Percentiles rank a stretch among this genome's conserved stretches.
Conservation (phyloP, 139 green algal genomes). For the Zygnema circumcarinatum region DNA sequence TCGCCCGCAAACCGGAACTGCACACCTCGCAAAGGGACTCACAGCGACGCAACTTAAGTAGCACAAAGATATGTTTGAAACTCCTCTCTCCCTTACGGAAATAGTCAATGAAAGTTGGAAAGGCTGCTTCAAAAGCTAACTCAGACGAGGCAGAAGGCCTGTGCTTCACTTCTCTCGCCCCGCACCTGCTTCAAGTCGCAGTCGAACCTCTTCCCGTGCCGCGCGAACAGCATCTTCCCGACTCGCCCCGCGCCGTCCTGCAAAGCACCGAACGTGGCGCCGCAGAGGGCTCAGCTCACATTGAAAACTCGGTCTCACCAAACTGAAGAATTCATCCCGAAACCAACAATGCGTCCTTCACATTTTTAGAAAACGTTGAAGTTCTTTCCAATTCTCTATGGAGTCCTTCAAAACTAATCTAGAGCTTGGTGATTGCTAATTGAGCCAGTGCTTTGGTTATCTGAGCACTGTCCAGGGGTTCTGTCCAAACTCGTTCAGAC, state of each 20-base stretch:
- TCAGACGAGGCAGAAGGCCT: too few relatives aligned
- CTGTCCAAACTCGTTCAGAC: too few relatives aligned
- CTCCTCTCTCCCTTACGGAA: too few relatives aligned
- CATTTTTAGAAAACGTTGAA: neutral
- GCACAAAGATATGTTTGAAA: neutral
- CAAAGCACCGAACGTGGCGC: neutral
- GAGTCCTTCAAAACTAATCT: neutral
- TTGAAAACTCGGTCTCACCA: neutral
- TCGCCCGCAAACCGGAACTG: conserved; percentile 82
- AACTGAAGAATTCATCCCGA: too few relatives aligned
- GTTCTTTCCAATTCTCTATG: neutral
- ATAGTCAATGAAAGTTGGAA: too few relatives aligned
- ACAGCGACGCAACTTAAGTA: too few relatives aligned
- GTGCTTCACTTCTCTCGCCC: too few relatives aligned
- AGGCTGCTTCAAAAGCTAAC: too few relatives aligned
- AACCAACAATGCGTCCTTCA: too few relatives aligned
- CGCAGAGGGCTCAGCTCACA: neutral
- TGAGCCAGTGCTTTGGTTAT: too few relatives aligned
- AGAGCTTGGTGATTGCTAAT: neutral
- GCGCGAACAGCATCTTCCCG: conserved; percentile 85
- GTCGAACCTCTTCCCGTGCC: conserved; percentile 79
- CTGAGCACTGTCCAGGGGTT: too few relatives aligned
- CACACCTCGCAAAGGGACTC: too few relatives aligned
- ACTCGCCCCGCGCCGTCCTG: conserved; percentile 81
- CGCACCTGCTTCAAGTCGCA: conserved; percentile 84